These are phyloP conservation scores for Apiotrichum sp. DNA, from an alignment of 1,284 basidiomycete genomes.

Conservation along the genomic window DNA sequence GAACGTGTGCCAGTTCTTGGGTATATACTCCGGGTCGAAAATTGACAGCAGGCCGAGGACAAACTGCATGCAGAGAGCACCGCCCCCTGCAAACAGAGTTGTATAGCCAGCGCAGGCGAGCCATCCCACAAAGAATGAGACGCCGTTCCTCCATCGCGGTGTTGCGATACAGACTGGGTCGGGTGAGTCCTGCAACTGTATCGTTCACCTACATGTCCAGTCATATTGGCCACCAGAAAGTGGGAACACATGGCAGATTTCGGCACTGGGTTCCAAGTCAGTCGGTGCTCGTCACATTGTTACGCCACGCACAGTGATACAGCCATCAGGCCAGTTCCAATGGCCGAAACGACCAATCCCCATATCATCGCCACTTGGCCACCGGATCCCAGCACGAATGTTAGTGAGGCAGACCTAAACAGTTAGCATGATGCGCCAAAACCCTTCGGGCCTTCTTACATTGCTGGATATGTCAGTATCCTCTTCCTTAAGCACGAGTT, in stretches of 20 bases:
- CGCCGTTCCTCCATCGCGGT: neutral
- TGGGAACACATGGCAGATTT: slow-evolving; percentile 8
- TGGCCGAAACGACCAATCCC: slow-evolving; percentile 34
- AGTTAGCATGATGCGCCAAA: neutral
- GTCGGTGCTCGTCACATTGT: neutral
- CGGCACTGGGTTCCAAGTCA: neutral
- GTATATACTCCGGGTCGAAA: slow-evolving; percentile 5
- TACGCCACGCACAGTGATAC: slow-evolving; percentile 19
- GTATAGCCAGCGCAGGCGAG: slow-evolving; percentile 38
- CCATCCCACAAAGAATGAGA: slow-evolving; percentile 15
- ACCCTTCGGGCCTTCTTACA: slow-evolving; percentile 5
- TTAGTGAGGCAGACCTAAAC: slow-evolving; percentile 1
- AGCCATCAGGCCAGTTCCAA: slow-evolving; percentile 28
- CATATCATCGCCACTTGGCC: slow-evolving; percentile 39
- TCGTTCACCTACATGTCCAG: slow-evolving; percentile 15
- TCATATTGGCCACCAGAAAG: slow-evolving; percentile 40
- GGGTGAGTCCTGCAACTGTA: no score
- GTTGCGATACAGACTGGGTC: neutral
- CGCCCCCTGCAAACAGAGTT: slow-evolving; percentile 37
- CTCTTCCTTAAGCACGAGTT: no score
- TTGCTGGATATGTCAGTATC: slow-evolving; percentile 7
- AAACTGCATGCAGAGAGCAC: slow-evolving; percentile 24
- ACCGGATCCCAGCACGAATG: slow-evolving; percentile 30
- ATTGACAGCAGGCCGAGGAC: slow-evolving; percentile 21
- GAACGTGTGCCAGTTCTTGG: slow-evolving; percentile 9